A percentile compares a stretch with the other conserved stretches of the same genome.
Conservation (phyloP, 2,329 filamentous ascomycete species). For the Dactylonectria estremocensis region DNA sequence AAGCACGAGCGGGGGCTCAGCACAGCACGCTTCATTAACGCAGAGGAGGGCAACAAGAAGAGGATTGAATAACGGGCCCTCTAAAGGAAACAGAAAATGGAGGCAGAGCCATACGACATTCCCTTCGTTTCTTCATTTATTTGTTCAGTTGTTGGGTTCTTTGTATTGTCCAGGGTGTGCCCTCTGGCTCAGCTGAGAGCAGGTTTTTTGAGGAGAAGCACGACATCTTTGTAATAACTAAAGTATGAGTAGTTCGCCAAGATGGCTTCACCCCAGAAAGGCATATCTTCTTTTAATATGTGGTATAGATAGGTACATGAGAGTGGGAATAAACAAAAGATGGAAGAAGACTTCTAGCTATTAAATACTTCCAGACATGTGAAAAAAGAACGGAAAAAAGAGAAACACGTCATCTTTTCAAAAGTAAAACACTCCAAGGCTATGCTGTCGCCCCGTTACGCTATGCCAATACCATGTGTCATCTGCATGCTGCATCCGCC, state of each 20-base stretch:
- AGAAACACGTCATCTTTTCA: conserved; percentile 30
- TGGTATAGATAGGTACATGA: conserved; percentile 20
- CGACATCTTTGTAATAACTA: conserved; percentile 40
- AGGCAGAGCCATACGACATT: conserved; percentile 12
- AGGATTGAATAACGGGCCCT: conserved; percentile 81
- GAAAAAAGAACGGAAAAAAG: conserved; percentile 22
- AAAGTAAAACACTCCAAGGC: conserved; percentile 41
- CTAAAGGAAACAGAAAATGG: conserved; percentile 17
- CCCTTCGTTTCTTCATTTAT: conserved; percentile 24
- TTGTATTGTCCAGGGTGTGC: conserved; percentile 18
- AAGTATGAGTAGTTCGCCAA: conserved; percentile 28
- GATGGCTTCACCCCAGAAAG: conserved; percentile 27
- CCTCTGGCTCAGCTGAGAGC: conserved; percentile 15
- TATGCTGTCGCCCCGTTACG: conserved; percentile 39
- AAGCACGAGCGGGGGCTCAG: conserved; percentile 87
- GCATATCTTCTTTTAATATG: conserved; percentile 36
- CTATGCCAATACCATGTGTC: conserved; percentile 23
- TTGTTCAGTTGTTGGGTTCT: conserved; percentile 28
- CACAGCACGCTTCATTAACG: conserved; percentile 84
- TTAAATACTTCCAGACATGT: conserved; percentile 33
- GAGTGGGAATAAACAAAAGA: conserved; percentile 20
- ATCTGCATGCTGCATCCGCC: conserved; percentile 15
- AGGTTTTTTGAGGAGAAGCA: conserved; percentile 18
- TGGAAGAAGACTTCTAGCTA: conserved; percentile 26
- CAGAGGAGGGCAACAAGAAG: conserved; percentile 99